Conservation (phyloP, 148 eudicot genomes). For the Talinum fruticosum region DNA sequence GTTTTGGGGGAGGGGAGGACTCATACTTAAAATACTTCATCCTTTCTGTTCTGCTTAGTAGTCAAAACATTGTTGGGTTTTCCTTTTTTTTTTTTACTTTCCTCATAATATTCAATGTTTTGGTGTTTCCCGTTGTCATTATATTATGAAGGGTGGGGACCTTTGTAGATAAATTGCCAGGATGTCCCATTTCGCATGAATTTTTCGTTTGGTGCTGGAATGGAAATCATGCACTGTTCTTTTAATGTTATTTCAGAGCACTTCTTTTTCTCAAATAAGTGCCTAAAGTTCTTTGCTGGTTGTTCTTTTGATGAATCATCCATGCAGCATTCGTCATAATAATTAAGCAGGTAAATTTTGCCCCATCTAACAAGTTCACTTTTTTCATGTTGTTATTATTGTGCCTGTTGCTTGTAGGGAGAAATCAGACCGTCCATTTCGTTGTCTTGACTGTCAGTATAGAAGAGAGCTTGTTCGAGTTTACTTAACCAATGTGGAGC, state of each 20-base stretch:
- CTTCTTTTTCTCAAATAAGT: background rate
- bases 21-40: background rate
- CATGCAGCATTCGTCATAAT: background rate
- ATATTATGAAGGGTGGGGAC: background rate
- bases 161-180: constrained; percentile 1
- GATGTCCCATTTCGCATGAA: background rate
- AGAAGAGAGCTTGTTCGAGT: constrained; percentile 89
- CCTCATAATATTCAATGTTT: no score
- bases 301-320: background rate
- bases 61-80: no score
- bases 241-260: background rate
- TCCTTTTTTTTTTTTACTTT: no score
- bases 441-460: constrained; percentile 80
- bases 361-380: background rate
- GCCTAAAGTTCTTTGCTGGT: background rate
- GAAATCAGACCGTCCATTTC: constrained; percentile 78
- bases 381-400: background rate
- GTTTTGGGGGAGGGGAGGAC: no score
- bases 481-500: constrained; percentile 83
- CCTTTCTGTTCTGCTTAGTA: background rate
- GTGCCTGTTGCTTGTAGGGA: constrained; percentile 51
- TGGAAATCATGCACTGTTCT: background rate
- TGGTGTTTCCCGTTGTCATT: no score
- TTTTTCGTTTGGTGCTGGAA: background rate
- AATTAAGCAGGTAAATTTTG: background rate